These are phyloP conservation scores for Coemansia sp. DNA, from an alignment of 192 early-diverging fungal species.

Conservation along the genomic window DNA sequence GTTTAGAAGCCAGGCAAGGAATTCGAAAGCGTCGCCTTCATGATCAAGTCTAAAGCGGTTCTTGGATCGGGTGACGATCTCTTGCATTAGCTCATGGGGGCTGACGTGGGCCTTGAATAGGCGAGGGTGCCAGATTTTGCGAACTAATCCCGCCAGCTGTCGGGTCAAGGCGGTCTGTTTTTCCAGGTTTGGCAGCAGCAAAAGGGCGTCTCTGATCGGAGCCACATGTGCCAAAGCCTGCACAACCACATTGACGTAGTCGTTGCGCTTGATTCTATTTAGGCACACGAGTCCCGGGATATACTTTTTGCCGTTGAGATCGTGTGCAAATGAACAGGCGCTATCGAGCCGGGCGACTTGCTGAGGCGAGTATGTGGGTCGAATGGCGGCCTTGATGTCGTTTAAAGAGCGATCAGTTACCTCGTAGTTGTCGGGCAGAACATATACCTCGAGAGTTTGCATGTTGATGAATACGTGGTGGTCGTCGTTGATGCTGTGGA, in stretches of 20 bases:
- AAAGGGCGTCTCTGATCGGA: slow-evolving; percentile 79
- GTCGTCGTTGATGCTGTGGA: slow-evolving; percentile 90
- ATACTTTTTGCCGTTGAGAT: slow-evolving; percentile 83
- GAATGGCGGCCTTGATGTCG: slow-evolving; percentile 89
- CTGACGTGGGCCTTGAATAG: slow-evolving; percentile 94
- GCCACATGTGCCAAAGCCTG: slow-evolving; percentile 84
- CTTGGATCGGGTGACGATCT: slow-evolving; percentile 77
- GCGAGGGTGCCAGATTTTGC: slow-evolving; percentile 89
- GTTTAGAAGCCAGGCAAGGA: slow-evolving; percentile 92
- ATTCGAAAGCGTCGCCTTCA: slow-evolving; percentile 82
- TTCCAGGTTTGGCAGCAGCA: slow-evolving; percentile 40
- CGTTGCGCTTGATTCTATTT: slow-evolving; percentile 93
- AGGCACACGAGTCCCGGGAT: slow-evolving; percentile 89
- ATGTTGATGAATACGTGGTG: slow-evolving; percentile 97
- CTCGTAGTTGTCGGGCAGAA: slow-evolving; percentile 93
- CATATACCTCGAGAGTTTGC: slow-evolving; percentile 76
- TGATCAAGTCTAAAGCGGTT: slow-evolving; percentile 73
- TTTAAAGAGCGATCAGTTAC: slow-evolving; percentile 78
- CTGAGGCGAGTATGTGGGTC: slow-evolving; percentile 69
- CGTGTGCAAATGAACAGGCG: slow-evolving; percentile 54
- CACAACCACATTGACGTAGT: slow-evolving; percentile 90
- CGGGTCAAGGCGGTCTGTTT: slow-evolving; percentile 60
- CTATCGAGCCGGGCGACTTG: slow-evolving; percentile 69
- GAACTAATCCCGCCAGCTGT: slow-evolving; percentile 71
- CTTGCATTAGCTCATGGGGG: slow-evolving; percentile 95